Evolutionary conservation across 2,329 filamentous ascomycete genomes (phyloP), one percentile per base, ranked within the genome.

Genomic region (Niveomyces coronatus): DNA sequence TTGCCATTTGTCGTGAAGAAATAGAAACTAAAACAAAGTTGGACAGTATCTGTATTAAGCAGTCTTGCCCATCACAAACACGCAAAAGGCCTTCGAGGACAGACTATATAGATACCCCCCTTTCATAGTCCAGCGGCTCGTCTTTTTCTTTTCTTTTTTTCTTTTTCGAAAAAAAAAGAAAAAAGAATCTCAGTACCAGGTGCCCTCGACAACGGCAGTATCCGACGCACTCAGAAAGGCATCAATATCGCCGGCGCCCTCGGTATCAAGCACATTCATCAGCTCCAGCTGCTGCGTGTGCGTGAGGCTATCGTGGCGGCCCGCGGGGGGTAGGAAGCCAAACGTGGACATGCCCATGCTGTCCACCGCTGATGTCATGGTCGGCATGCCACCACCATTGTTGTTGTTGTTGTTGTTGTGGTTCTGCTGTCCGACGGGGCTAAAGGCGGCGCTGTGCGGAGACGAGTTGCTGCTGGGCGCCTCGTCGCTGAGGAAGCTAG

Each of bases 221-320:
- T 45, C 49, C 1, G 47, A 52, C 3, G 53, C 59, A 60, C 61
- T 75, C 47, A 81, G 57, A 40, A 76, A 75, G 11, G 67, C 66
- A 45, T 79, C 70, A 48, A 81, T 79, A 35, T 79, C 76, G 18
- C 63, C 64, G 53, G 79, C 62, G 1, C 76, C 77, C 46, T 81
- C 74, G 48, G 66, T 82, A 56, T 91, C 83, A 23, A 94, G 69
- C 34, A 79, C 78, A 39, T 79, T 76, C 82, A 93, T 86, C 26
- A 94, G 65, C 62, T 94, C 84, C 45, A 80, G 62, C 58, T 91
- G 85, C 58, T 93, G 85, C 51, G 85, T 75, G 45, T 87, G 81
- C 42, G 79, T 88, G 22, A 93, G 64, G 42, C 71, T 83, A 46
- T 78, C 85, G 50, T 76, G 76, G 42, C 69, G 72, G 53, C 73